These are phyloP conservation scores for Pugionium cornutum DNA, from an alignment of 345 rosid species.

Conservation along the genomic window DNA sequence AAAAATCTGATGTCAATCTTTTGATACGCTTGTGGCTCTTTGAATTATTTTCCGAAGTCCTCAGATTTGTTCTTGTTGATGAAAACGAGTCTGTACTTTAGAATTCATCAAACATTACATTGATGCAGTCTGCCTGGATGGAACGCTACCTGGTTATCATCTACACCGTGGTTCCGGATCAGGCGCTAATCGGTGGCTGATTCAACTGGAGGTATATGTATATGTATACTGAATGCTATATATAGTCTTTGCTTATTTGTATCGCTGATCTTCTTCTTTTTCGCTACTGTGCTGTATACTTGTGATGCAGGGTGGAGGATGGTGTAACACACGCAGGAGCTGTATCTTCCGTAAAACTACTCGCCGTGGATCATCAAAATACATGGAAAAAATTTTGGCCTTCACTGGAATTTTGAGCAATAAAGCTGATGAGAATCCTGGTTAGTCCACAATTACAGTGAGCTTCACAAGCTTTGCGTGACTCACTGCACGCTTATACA, in stretches of 20 bases:
- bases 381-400: conserved; percentile 68
- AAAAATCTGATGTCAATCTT: not conserved
- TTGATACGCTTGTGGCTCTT: not conserved
- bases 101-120: not conserved
- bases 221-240: conserved; percentile 25
- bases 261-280: not conserved
- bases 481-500: not conserved
- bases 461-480: not conserved
- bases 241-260: not conserved
- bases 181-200: conserved; percentile 80
- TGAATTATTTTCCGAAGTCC: not conserved
- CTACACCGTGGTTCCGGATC: conserved; percentile 71
- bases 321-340: conserved; percentile 65
- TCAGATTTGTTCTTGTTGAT: not conserved
- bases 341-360: conserved; percentile 76
- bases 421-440: conserved; percentile 78
- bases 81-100: not conserved
- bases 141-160: conserved; percentile 89
- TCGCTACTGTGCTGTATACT: not conserved
- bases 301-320: conserved; percentile 83
- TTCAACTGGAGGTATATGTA: conserved; percentile 78
- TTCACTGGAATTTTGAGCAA: conserved; percentile 81
- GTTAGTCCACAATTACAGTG: conserved; percentile 37
- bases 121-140: conserved; percentile 91
- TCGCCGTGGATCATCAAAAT: conserved; percentile 74